Evolutionary conservation across 192 early-diverging fungal species (phyloP), one percentile per base, ranked within the genome.

Genomic region (Lunasporangiospora selenospora): DNA sequence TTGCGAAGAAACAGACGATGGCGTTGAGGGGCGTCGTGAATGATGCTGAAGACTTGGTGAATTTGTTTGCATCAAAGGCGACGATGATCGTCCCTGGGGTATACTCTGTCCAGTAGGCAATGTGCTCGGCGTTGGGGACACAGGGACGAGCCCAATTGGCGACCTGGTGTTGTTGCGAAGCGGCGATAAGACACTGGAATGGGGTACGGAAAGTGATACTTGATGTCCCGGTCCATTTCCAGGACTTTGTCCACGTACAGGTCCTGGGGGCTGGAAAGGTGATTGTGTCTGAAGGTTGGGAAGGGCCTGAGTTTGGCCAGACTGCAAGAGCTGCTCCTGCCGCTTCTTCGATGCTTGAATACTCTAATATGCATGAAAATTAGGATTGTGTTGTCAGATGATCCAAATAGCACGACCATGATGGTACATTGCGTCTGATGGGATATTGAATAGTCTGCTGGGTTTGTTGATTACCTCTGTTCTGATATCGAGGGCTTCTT

Each of bases 401-500:
- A n/a, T n/a, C n/a, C n/a, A n/a, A n/a, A n/a, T n/a, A n/a, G n/a
- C n/a, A n/a, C n/a, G n/a, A n/a, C n/a, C n/a, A n/a, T n/a, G n/a
- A n/a, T n/a, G n/a, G n/a, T 87, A 33, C 89, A 90, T 81, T 92
- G 92, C 81, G 97, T 87, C 77, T 97, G 96, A 75, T 92, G 67
- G n/a, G n/a, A n/a, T n/a, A n/a, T n/a, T n/a, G n/a, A n/a, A n/a
- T n/a, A n/a, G n/a, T n/a, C n/a, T n/a, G n/a, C n/a, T n/a, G n/a
- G n/a, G 0, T 29, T 15, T 15, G 12, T 26, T 21, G 8, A 12
- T 16, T 73, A 63, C 69, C 69, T 73, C 69, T 42, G 93, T 95
- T 27, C 98, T 86, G 36, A 98, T 87, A 66, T 99, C 95, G 38
- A 99, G 71, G n/a, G 98, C 92, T 63, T 93, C 88, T 66, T 97